Percentiles rank a stretch among this genome's conserved stretches.
Evolutionary conservation across 225 moss, liverwort and hornwort genomes (phyloP).

Genomic region (Bryoerythrophyllum caledonicum): DNA sequence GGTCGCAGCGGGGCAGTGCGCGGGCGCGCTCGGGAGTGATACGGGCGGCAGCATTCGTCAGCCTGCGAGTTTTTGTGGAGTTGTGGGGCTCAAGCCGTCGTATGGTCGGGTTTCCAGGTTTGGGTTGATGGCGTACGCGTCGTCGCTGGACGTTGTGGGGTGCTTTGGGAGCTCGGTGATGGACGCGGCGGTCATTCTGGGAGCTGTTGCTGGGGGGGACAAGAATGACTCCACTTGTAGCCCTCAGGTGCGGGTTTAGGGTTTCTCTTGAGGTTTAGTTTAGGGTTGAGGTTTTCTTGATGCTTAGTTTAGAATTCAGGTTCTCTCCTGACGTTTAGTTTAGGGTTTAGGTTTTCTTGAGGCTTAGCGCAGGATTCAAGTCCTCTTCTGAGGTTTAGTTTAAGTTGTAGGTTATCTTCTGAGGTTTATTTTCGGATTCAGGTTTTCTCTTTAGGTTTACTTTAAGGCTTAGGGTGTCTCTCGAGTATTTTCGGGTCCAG

Average conservation of each 20-base stretch:
- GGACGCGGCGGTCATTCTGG: conserved; percentile 88
- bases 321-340: background rate
- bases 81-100: conserved; percentile 89
- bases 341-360: too few species aligned
- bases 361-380: too few species aligned
- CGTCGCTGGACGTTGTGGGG: conserved; percentile 91
- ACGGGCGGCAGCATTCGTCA: conserved; percentile 95
- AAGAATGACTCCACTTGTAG: conserved; percentile 79
- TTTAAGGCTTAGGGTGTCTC: too few species aligned
- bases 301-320: background rate
- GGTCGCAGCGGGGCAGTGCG: conserved; percentile 83
- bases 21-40: conserved; percentile 87
- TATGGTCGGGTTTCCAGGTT: conserved; percentile 94
- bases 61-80: conserved; percentile 93
- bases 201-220: conserved; percentile 78
- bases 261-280: conserved; percentile 6
- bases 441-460: too few species aligned
- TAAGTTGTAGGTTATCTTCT: too few species aligned
- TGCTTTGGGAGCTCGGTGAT: conserved; percentile 85
- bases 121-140: conserved; percentile 97
- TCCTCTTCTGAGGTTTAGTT: too few species aligned
- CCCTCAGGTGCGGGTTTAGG: conserved; percentile 45
- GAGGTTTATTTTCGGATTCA: too few species aligned
- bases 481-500: too few species aligned
- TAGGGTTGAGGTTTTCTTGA: too few species aligned